Percentiles rank a stretch among this genome's conserved stretches.
phyloP scores from a whole-genome alignment of 2,329 filamentous ascomycete genomes.

The Paraconiothyrium brasiliense region DNA sequence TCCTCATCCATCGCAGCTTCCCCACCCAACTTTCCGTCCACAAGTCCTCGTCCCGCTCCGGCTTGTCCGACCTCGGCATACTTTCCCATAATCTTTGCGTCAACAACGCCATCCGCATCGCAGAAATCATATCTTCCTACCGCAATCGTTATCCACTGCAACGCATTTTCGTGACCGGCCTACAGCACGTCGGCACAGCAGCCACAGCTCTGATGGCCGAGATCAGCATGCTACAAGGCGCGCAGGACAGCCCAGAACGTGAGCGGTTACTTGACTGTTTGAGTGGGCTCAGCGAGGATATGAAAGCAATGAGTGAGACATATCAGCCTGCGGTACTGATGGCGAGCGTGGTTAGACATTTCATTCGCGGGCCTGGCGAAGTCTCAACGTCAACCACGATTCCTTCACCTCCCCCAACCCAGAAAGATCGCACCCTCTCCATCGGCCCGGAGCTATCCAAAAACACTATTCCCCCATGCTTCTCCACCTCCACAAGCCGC shows the following conservation, averaged over 20 bases:
- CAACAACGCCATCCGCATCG: conserved; percentile 23
- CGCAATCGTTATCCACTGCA: conserved; percentile 15
- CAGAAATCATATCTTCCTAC: conserved; percentile 23
- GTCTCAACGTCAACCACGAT: background rate
- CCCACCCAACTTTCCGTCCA: conserved; percentile 9
- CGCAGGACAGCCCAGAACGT: conserved; percentile 10
- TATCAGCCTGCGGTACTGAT: conserved; percentile 26
- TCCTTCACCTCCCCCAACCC: background rate
- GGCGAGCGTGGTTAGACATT: conserved; percentile 22
- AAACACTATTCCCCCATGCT: conserved; percentile 4
- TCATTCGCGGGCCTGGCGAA: conserved; percentile 21
- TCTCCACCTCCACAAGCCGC: background rate
- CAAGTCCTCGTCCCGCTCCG: conserved; percentile 6
- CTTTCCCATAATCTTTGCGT: conserved; percentile 25
- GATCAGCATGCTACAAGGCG: conserved; percentile 22
- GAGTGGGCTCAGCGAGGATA: conserved; percentile 5
- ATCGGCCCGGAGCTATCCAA: conserved; percentile 8
- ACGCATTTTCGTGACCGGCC: conserved; percentile 24
- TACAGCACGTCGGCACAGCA: conserved; percentile 27
- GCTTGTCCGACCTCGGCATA: conserved; percentile 19
- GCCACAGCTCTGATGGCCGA: conserved; percentile 28
- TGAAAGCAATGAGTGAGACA: conserved; percentile 24
- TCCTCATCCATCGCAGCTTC: conserved; percentile 25
- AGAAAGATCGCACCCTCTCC: background rate
- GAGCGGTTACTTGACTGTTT: conserved; percentile 19